Evolutionary conservation across 306 rosid species (phyloP).

Genomic region (Prunus armeniaca): DNA sequence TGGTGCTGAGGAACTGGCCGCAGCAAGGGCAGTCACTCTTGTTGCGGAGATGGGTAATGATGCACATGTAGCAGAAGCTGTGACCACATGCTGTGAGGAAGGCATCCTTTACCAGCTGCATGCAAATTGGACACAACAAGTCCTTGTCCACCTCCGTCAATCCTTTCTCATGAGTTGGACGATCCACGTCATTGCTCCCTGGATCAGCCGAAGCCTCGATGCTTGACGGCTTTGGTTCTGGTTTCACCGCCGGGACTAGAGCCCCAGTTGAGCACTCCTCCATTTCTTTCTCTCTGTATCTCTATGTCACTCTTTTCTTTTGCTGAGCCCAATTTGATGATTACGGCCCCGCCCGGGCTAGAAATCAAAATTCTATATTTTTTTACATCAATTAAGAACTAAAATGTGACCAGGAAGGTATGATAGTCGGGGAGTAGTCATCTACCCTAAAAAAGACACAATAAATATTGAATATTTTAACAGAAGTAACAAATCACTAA

Average conservation of each 20-base stretch:
- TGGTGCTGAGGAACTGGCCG: slow-evolving; percentile 68
- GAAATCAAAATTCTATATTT: background rate
- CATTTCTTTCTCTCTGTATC: slow-evolving; percentile 14
- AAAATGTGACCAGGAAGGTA: background rate
- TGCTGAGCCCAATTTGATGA: background rate
- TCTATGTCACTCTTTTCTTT: slow-evolving; percentile 8
- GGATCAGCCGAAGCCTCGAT: slow-evolving; percentile 7
- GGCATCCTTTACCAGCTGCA: slow-evolving; percentile 87
- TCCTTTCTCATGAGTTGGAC: slow-evolving; percentile 6
- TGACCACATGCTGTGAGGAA: slow-evolving; percentile 92
- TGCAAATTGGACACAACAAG: slow-evolving; percentile 91
- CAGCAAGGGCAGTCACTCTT: slow-evolving; percentile 99
- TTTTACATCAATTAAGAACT: background rate
- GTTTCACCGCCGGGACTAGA: slow-evolving; percentile 35
- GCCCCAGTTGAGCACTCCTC: slow-evolving; percentile 43
- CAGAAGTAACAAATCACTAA: background rate
- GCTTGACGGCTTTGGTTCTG: slow-evolving; percentile 13
- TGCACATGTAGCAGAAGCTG: slow-evolving; percentile 97
- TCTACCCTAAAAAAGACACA: background rate
- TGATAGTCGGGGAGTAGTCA: background rate
- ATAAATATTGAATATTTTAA: background rate
- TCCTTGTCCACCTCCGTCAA: slow-evolving; percentile 68
- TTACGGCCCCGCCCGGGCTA: background rate
- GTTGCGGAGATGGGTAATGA: slow-evolving; percentile 84
- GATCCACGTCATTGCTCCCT: background rate